Evolutionary conservation across 441 rosid genomes (phyloP).

Genomic region (Corymbia calophylla): DNA sequence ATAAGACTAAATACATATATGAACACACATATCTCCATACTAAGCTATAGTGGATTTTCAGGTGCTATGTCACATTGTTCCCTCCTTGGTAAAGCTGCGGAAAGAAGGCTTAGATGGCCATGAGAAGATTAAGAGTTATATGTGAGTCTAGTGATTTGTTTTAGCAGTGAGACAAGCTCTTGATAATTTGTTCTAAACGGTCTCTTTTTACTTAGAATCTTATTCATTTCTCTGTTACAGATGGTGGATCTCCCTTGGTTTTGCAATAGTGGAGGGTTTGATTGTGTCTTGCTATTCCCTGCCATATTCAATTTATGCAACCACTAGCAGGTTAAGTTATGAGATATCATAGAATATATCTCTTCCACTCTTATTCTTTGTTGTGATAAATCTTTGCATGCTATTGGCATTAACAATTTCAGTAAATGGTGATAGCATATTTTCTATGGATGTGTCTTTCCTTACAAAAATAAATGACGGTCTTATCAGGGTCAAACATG

Average conservation of each 20-base stretch:
- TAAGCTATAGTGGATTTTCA: constrained; percentile 14
- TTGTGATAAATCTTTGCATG: background rate
- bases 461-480: background rate
- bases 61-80: constrained; percentile 87
- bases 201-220: background rate
- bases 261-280: constrained; percentile 75
- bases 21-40: background rate
- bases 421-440: background rate
- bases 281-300: constrained; percentile 80
- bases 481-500: constrained; percentile 75
- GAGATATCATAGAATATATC: background rate
- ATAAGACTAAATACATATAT: background rate
- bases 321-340: constrained; percentile 53
- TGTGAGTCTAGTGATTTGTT: constrained; percentile 81
- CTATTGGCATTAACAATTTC: background rate
- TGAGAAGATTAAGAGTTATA: constrained; percentile 97
- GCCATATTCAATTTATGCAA: constrained; percentile 76
- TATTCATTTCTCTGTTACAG: constrained; percentile 29
- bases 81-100: constrained; percentile 83
- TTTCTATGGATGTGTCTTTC: background rate
- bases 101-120: constrained; percentile 98
- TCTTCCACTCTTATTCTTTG: background rate
- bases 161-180: constrained; percentile 61
- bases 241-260: constrained; percentile 94
- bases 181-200: constrained; percentile 8